Percentiles rank a stretch among this genome's conserved stretches.
Evolutionary conservation across 2,329 filamentous ascomycete genomes (phyloP).

Genomic region (Venturia nashicola): DNA sequence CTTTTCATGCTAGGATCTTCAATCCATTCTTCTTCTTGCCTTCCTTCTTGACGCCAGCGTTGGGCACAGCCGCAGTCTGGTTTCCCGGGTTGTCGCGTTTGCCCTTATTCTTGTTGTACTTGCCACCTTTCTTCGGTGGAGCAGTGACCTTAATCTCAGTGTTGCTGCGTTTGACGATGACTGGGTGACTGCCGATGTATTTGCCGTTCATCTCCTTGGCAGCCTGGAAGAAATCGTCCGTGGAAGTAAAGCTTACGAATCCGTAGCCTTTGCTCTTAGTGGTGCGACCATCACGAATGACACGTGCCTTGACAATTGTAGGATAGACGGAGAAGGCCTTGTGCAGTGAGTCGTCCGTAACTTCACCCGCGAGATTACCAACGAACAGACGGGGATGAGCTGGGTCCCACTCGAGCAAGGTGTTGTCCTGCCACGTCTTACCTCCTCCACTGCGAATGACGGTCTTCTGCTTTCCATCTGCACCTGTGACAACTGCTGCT

Average conservation of each 20-base stretch:
- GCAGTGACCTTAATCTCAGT: slow-evolving; percentile 76
- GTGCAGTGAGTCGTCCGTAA: slow-evolving; percentile 86
- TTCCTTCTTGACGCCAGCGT: slow-evolving; percentile 25
- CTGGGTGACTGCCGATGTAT: slow-evolving; percentile 95
- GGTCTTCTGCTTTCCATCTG: slow-evolving; percentile 62
- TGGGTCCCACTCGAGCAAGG: slow-evolving; percentile 90
- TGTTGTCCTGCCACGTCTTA: slow-evolving; percentile 80
- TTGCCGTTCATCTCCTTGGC: slow-evolving; percentile 98
- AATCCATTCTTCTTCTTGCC: slow-evolving; percentile 27
- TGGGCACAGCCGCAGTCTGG: slow-evolving; percentile 19
- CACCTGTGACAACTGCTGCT: slow-evolving; percentile 29
- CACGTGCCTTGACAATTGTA: slow-evolving; percentile 82
- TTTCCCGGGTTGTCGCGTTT: slow-evolving; percentile 16
- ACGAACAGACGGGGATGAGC: slow-evolving; percentile 90
- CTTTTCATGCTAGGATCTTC: slow-evolving; percentile 23
- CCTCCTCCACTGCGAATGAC: slow-evolving; percentile 82
- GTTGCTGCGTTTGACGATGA: slow-evolving; percentile 73
- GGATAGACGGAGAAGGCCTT: slow-evolving; percentile 87
- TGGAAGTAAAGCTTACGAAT: slow-evolving; percentile 90
- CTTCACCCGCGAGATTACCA: slow-evolving; percentile 91
- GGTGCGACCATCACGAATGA: slow-evolving; percentile 89
- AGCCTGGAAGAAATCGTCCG: slow-evolving; percentile 91
- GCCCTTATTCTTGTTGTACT: slow-evolving; percentile 21
- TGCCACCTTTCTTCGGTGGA: slow-evolving; percentile 38
- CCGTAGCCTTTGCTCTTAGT: slow-evolving; percentile 94